These are phyloP conservation scores for Solanum sparsipilum DNA, from an alignment of 257 asterid species.

Conservation along the genomic window DNA sequence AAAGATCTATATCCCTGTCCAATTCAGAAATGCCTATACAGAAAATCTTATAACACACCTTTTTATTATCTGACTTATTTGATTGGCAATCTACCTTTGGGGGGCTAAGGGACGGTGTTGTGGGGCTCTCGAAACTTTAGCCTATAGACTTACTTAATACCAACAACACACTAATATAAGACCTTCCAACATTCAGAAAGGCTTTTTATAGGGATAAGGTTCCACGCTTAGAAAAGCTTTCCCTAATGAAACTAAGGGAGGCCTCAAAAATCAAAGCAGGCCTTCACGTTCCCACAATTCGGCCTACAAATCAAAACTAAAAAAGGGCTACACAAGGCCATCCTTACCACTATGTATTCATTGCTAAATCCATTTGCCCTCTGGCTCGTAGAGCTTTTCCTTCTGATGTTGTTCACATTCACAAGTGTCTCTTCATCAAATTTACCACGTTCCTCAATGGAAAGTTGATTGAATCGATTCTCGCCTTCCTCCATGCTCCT, in stretches of 20 bases:
- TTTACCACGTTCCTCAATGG: conserved; percentile 93
- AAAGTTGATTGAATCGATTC: conserved; percentile 65
- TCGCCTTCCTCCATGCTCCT: conserved; percentile 73
- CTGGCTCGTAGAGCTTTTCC: conserved; percentile 42
- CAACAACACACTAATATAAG: neutral
- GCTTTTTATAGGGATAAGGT: neutral
- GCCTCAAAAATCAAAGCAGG: neutral
- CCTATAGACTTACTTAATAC: neutral
- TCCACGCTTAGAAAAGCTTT: neutral
- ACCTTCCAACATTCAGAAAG: neutral
- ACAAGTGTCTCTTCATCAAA: conserved; percentile 98
- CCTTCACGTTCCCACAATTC: neutral
- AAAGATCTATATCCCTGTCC: neutral
- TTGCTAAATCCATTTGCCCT: conserved; percentile 65
- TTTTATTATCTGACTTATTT: neutral
- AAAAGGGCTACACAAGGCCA: neutral
- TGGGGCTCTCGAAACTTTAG: neutral
- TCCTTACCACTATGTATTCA: conserved; percentile 91
- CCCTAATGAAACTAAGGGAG: neutral
- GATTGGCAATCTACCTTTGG: neutral
- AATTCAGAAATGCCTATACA: neutral
- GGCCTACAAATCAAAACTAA: neutral
- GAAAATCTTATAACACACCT: neutral
- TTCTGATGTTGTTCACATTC: conserved; percentile 75
- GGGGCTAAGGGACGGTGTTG: neutral